Evolutionary conservation across 345 rosid species (phyloP).

Genomic region (Durio zibethinus): DNA sequence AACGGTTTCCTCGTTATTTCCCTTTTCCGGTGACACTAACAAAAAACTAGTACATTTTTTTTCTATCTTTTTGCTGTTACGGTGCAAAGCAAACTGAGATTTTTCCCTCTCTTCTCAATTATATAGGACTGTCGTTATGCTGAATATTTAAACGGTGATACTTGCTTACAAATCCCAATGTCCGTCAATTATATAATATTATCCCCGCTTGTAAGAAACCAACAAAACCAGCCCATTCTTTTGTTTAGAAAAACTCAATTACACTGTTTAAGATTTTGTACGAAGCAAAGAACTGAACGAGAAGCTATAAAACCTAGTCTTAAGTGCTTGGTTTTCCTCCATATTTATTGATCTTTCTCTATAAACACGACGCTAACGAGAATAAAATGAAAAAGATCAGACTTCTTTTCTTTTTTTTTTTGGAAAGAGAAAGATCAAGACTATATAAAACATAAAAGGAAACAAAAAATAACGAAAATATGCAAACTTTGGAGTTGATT

Average conservation of each 20-base stretch:
- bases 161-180: neutral
- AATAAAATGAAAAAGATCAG: neutral
- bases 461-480: neutral
- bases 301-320: neutral
- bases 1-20: conserved; percentile 33
- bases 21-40: conserved; percentile 16
- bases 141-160: neutral
- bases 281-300: neutral
- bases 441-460: neutral
- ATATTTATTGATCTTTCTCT: neutral
- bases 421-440: too few species aligned
- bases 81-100: neutral
- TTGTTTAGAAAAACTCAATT: neutral
- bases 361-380: neutral
- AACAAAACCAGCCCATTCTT: neutral
- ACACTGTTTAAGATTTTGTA: neutral
- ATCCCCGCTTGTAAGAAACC: neutral
- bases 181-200: neutral
- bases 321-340: neutral
- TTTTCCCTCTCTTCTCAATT: neutral
- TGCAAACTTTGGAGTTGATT: neutral
- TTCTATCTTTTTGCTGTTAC: too few species aligned
- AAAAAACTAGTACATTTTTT: too few species aligned
- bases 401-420: neutral
- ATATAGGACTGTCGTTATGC: neutral